Evolutionary conservation across 2,329 filamentous ascomycete species (phyloP).

Genomic region (Neonectria sp.): DNA sequence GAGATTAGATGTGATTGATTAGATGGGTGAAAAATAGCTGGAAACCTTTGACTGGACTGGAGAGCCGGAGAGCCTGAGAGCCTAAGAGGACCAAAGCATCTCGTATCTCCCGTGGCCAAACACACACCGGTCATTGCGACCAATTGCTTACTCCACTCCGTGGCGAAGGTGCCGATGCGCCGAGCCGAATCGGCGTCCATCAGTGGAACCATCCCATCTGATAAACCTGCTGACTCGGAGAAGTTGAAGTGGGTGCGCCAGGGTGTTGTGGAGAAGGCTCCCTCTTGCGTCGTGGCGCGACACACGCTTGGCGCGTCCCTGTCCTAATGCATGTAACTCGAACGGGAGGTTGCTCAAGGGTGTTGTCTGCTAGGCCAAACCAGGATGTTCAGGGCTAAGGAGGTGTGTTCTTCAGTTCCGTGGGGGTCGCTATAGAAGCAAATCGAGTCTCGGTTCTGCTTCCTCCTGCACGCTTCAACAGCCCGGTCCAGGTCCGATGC

Average conservation of each 20-base stretch:
- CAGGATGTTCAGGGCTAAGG: background rate
- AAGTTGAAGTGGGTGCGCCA: background rate
- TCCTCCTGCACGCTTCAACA: no score
- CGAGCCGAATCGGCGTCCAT: background rate
- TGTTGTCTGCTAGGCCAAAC: no score
- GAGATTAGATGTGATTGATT: constrained; percentile 48
- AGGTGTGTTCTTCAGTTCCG: background rate
- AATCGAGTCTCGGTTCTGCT: background rate
- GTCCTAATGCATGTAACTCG: background rate
- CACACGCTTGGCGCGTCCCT: background rate
- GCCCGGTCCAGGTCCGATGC: background rate
- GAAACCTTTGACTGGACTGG: background rate
- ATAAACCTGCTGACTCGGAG: constrained; percentile 2
- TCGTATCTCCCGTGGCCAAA: background rate
- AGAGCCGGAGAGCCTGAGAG: background rate
- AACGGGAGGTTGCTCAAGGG: background rate
- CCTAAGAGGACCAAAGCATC: background rate
- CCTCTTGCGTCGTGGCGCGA: background rate
- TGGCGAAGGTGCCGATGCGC: background rate
- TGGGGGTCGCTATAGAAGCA: background rate
- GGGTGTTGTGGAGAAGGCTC: background rate
- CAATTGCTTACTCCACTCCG: background rate
- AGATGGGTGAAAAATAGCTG: constrained; percentile 24
- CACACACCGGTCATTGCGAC: background rate
- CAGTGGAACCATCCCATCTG: background rate